Conservation (phyloP, 177 flowering plant species). For the Vitis hybrid region DNA sequence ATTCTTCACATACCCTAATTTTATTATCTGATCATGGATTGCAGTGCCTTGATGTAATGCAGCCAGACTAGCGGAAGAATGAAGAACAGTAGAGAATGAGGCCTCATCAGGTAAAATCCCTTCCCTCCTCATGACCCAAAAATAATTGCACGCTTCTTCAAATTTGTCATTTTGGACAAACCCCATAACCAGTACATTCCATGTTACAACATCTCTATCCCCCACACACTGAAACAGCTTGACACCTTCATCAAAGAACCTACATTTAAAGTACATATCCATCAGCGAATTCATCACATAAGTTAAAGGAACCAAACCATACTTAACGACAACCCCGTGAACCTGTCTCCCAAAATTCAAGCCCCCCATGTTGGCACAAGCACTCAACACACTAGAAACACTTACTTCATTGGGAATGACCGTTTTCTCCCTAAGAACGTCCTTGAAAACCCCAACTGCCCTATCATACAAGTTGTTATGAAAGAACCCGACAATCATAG, state of each 20-base stretch:
- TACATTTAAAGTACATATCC: constrained; percentile 71
- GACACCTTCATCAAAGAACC: constrained; percentile 40
- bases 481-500: constrained; percentile 57
- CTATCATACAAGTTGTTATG: constrained; percentile 33
- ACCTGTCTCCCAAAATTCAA: constrained; percentile 51
- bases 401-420: constrained; percentile 56
- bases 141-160: constrained; percentile 59
- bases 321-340: constrained; percentile 48
- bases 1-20: constrained; percentile 50
- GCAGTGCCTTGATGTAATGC: constrained; percentile 45
- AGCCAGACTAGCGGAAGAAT: constrained; percentile 60
- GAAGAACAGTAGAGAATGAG: constrained; percentile 53
- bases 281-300: constrained; percentile 56
- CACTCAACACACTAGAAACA: constrained; percentile 52
- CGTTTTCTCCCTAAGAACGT: constrained; percentile 28
- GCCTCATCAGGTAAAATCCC: constrained; percentile 59
- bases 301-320: constrained; percentile 28
- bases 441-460: constrained; percentile 36
- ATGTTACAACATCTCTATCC: constrained; percentile 53
- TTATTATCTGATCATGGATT: constrained; percentile 53
- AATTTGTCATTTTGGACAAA: constrained; percentile 37
- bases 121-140: constrained; percentile 56
- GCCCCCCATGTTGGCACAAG: constrained; percentile 43
- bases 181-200: constrained; percentile 69
- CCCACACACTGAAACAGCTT: constrained; percentile 32